Base-by-base conservation (phyloP, 179 eudicot genomes). In the Silene vulgaris region DNA sequence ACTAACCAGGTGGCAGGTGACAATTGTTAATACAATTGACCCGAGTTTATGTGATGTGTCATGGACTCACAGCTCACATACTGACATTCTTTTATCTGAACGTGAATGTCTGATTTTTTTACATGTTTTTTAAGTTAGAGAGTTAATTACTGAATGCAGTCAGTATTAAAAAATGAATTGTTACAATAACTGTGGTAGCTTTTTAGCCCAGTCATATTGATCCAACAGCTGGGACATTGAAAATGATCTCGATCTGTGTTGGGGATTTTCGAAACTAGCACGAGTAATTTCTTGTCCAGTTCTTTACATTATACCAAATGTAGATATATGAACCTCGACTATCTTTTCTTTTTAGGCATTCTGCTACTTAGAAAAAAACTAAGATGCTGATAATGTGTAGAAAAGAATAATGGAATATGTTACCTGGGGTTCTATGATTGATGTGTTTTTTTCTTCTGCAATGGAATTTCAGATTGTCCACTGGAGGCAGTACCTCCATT, bases 401-500 rank as follows among this genome's bases (percentile, higher is more conserved):
- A 60, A 16, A 72, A 30, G 40, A 32, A 32, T 32, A 32, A 4
- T 32, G 35, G 14, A 37, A 17, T 62, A 30, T 75, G 79, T 21
- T 43, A 52, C 29, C 71, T 71, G 74, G 26, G 74, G 26, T 17
- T 61, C 60, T 74, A 11, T 60, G 48, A 32, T 72, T 78, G 57
- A 66, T 64, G 43, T 20, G 13, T 35, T 71, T 75, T 52, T 6
- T 63, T 67, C 56, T 50, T 73, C 37, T 17, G 35, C 60, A 59
- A 65, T 45, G 72, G 17, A 64, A 23, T 12, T 62, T 72, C 80
- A 93, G 98, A 93, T 93, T 84, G 97, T 93, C 66, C 98, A 93
- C 75, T 93, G 98, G 98, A 89, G 84, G 86, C 91, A 87, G 84
- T 89, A 89, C 81, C 87, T 93, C 62, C 90, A 83, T 85, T 93